These are phyloP conservation scores for Pseudonitzschia pungens DNA, from an alignment of 108 stramenopile species.

Conservation along the genomic window DNA sequence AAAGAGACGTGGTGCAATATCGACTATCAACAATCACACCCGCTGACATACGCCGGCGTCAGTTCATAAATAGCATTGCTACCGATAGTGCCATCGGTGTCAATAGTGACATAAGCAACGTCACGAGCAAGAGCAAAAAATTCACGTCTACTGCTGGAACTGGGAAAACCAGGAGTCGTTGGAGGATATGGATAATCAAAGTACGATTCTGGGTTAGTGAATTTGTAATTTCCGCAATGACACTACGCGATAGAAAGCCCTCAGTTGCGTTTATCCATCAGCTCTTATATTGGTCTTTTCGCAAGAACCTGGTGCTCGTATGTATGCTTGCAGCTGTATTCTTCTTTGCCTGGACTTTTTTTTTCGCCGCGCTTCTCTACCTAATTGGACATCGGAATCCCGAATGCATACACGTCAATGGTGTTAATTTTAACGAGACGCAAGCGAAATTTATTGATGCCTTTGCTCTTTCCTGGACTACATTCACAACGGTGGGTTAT, in stretches of 20 bases:
- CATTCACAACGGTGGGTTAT: conserved; percentile 57
- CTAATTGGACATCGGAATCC: conserved; percentile 20
- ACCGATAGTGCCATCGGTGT: too few species aligned
- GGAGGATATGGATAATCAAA: too few species aligned
- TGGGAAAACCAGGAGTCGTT: too few species aligned
- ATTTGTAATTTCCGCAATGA: background rate
- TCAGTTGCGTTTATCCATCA: conserved; percentile 12
- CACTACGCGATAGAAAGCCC: background rate
- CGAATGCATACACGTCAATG: conserved; percentile 34
- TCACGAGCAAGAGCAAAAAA: too few species aligned
- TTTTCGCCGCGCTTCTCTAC: conserved; percentile 33
- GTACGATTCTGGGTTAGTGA: background rate
- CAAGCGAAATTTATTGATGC: conserved; percentile 42
- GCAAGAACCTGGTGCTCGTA: conserved; percentile 31
- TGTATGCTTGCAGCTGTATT: conserved; percentile 26
- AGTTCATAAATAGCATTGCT: background rate
- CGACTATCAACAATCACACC: conserved; percentile 3
- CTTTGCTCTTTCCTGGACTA: conserved; percentile 54
- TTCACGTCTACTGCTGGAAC: too few species aligned
- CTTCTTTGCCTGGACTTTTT: conserved; percentile 27
- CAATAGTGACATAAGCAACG: too few species aligned
- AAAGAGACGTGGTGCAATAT: conserved; percentile 3
- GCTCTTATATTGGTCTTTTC: conserved; percentile 48
- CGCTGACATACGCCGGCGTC: background rate
- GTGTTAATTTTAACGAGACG: conserved; percentile 29